These are phyloP conservation scores for Penicillium coffeae DNA, from an alignment of 495 filamentous ascomycete genomes.

Conservation along the genomic window DNA sequence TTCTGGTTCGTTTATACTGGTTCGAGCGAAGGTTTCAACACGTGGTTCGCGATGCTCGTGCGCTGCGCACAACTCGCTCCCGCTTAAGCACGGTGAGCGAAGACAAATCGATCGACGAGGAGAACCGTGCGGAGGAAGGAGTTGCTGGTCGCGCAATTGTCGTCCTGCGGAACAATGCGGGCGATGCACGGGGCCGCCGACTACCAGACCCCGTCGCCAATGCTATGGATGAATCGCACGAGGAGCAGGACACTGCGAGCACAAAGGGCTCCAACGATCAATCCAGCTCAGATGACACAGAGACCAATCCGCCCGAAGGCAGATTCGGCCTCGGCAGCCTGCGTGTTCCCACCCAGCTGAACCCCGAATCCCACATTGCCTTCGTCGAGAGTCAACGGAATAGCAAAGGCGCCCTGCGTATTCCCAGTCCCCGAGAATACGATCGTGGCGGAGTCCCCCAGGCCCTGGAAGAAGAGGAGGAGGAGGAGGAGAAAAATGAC, in stretches of 20 bases:
- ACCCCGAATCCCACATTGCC: conserved; percentile 75
- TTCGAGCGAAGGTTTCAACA: conserved; percentile 92
- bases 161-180: conserved; percentile 57
- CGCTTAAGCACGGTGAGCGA: conserved; percentile 55
- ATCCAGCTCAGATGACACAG: conserved; percentile 17
- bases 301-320: conserved; percentile 8
- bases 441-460: conserved; percentile 72
- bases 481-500: conserved; percentile 20
- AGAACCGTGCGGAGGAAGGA: conserved; percentile 57
- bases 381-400: conserved; percentile 84
- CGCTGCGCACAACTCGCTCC: conserved; percentile 51
- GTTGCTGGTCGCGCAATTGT: conserved; percentile 69
- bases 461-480: conserved; percentile 50
- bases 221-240: conserved; percentile 14
- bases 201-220: conserved; percentile 9
- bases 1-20: conserved; percentile 92
- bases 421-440: conserved; percentile 82
- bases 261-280: conserved; percentile 11
- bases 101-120: conserved; percentile 41
- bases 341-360: conserved; percentile 49
- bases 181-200: conserved; percentile 25
- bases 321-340: conserved; percentile 27
- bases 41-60: conserved; percentile 59
- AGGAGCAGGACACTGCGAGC: conserved; percentile 23
- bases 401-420: conserved; percentile 68